phyloP scores from a whole-genome alignment of 495 filamentous ascomycete genomes.

The Schizothecium vesticola region DNA sequence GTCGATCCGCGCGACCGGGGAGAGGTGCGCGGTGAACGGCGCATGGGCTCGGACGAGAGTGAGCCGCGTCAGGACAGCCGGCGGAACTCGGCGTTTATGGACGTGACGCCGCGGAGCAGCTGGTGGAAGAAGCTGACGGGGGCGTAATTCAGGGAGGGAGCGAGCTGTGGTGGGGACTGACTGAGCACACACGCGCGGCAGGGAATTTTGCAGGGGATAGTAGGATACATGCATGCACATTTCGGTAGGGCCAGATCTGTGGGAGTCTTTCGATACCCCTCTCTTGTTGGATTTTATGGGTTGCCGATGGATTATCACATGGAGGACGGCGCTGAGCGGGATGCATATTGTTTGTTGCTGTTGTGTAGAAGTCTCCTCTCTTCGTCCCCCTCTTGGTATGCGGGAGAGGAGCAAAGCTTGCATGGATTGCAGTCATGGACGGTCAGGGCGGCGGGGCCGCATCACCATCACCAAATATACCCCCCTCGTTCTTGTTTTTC shows the following conservation, averaged over 20 bases:
- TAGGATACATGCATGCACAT: background rate
- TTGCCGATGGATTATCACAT: background rate
- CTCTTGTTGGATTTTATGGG: background rate
- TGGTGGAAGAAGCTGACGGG: slow-evolving; percentile 48
- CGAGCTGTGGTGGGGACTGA: background rate
- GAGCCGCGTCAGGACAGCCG: slow-evolving; percentile 35
- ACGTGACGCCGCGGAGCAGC: slow-evolving; percentile 45
- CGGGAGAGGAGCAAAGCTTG: background rate
- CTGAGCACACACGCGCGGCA: background rate
- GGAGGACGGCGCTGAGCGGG: background rate
- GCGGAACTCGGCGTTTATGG: slow-evolving; percentile 36
- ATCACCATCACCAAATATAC: background rate
- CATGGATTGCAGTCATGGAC: background rate
- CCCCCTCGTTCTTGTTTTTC: background rate
- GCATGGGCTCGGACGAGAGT: slow-evolving; percentile 40
- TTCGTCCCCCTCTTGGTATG: background rate
- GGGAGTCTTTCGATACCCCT: background rate
- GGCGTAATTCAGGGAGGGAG: background rate
- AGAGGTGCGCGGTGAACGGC: slow-evolving; percentile 22
- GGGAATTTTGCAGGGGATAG: background rate
- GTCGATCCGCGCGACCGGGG: background rate
- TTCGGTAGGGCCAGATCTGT: background rate
- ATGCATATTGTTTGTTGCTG: background rate
- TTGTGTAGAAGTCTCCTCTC: background rate
- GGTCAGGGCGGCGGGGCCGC: background rate